A percentile compares a stretch with the other conserved stretches of the same genome.
These are phyloP conservation scores for Solanum hybrid DNA, from an alignment of 305 asterid genomes.

Conservation along the genomic window DNA sequence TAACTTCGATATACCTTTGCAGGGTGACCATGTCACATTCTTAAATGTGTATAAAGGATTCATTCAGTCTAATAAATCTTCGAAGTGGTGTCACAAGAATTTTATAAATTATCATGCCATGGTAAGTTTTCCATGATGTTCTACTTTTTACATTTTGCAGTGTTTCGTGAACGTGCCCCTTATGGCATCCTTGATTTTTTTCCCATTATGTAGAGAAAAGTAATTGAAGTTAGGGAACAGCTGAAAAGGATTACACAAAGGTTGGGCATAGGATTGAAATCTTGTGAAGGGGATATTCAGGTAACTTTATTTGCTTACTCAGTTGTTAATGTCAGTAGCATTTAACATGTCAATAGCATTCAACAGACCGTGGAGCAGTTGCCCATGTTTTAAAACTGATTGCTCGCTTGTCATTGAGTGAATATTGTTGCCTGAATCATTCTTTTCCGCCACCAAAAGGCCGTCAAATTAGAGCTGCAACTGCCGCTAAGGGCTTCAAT, in stretches of 20 bases:
- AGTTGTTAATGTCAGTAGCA: neutral
- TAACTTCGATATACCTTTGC: conserved; percentile 12
- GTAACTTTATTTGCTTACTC: conserved; percentile 19
- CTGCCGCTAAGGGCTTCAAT: neutral
- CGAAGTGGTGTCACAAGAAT: conserved; percentile 95
- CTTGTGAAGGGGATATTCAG: conserved; percentile 76
- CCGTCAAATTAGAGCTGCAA: neutral
- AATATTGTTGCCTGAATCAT: neutral
- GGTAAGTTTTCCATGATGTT: conserved; percentile 31
- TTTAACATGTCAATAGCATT: neutral
- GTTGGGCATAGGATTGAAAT: conserved; percentile 67
- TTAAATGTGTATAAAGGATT: conserved; percentile 86
- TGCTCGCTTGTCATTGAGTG: neutral
- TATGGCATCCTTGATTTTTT: neutral
- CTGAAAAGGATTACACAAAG: conserved; percentile 71
- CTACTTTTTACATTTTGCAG: neutral
- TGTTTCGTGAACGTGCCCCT: neutral
- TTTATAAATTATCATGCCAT: conserved; percentile 86
- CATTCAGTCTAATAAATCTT: conserved; percentile 66
- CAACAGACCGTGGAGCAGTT: neutral
- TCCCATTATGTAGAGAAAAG: conserved; percentile 51
- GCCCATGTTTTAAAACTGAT: neutral
- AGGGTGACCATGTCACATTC: conserved; percentile 95
- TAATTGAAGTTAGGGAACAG: conserved; percentile 69
- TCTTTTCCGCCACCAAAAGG: neutral